Evolutionary conservation across 495 filamentous ascomycete species (phyloP), one percentile per base, ranked within the genome.

Genomic region (Aspergillus ostianus): DNA sequence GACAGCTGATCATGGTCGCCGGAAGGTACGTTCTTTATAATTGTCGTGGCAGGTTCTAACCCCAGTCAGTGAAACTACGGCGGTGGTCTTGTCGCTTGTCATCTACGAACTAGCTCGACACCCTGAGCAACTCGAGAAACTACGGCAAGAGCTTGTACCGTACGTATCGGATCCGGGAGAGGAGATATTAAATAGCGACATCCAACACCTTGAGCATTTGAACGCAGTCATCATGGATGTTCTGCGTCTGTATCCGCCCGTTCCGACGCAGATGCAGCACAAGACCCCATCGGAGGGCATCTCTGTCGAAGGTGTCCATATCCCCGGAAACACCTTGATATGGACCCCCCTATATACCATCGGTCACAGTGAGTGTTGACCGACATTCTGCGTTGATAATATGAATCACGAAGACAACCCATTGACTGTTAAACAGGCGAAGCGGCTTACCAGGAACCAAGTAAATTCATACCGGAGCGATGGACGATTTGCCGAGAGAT

Each of bases 391-490:
- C 23, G 5, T 12, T 32, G 3, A 32, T 3, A 12, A 32, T 26
- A 12, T 12, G 30, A 32, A 32, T 1, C 8, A 6, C 29, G 6
- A 32, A 32, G 6, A 32, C 30, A 32, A 6, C 1, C 8, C 1
- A 7, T 32, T 32, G 30, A 32, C 6, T 32, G 30, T 32, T 32
- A 7, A 3, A 13, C 7, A 57, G 44, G 9, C 6, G 46, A 57
- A 7, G 2, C 21, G 3, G 23, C 51, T 18, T 81, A 73, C 64
- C 64, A 66, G 17, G 23, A 62, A 6, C 67, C 77, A 0, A 45
- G 70, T 6, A 71, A 78, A 7, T 85, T 80, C 57, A 69, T 84
- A 44, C 83, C 83, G 0, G 82, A 85, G 62, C 74, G 84, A 13
- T 86, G 81, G 81, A 76, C 67, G 55, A 62, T 65, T 2, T 44